These are phyloP conservation scores for Epichloe glyceriae DNA, from an alignment of 2,329 filamentous ascomycete genomes.

Conservation along the genomic window DNA sequence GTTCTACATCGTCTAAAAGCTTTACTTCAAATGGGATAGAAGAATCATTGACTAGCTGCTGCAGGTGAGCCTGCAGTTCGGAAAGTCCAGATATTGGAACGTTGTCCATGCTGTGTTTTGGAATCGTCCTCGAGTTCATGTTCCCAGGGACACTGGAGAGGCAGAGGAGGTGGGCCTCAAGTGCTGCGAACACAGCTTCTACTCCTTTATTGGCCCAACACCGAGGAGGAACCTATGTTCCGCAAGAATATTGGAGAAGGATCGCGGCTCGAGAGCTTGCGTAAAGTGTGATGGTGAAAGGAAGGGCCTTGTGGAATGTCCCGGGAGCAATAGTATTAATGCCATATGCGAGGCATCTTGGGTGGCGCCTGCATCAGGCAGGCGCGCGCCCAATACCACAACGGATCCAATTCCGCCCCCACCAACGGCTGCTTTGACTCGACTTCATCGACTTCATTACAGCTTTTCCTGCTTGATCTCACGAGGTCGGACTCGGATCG, in stretches of 20 bases:
- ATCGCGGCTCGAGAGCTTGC: no score
- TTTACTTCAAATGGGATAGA: slow-evolving; percentile 30
- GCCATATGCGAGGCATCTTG: no score
- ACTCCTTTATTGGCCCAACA: no score
- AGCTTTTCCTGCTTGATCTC: not conserved
- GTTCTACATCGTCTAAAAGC: slow-evolving; percentile 45
- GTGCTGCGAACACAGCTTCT: no score
- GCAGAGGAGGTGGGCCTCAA: not conserved
- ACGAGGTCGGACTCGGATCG: not conserved
- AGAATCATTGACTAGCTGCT: slow-evolving; percentile 32
- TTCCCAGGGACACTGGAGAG: not conserved
- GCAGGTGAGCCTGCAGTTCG: slow-evolving; percentile 41
- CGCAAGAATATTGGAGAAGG: no score
- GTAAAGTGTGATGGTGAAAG: no score
- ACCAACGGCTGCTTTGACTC: not conserved
- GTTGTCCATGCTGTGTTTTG: slow-evolving; percentile 26
- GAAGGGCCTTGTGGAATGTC: no score
- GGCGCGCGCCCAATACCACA: not conserved
- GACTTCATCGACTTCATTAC: not conserved
- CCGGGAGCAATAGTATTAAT: no score
- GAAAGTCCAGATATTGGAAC: slow-evolving; percentile 37
- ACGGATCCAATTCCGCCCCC: slow-evolving; percentile 2
- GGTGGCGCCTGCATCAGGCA: no score
- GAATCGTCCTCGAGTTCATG: slow-evolving; percentile 22
- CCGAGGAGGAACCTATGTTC: no score